Conservation (phyloP, 164 flowering plant genomes). For the Berberis vulgaris region DNA sequence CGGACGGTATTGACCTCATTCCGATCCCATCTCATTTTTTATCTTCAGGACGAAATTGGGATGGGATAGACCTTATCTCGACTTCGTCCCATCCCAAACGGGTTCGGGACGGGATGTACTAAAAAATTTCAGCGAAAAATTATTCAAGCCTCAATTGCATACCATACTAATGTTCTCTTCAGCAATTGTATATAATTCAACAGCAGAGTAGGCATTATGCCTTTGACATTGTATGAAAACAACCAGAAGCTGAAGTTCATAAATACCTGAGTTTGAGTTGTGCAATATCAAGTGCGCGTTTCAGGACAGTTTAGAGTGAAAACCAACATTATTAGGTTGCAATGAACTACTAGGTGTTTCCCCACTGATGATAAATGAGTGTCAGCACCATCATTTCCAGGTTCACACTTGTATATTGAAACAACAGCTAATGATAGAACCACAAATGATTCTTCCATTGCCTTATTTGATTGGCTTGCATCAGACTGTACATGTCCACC, state of each 20-base stretch:
- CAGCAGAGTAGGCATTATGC: not conserved
- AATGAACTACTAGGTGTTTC: conserved; percentile 36
- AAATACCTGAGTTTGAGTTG: conserved; percentile 72
- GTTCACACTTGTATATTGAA: conserved; percentile 68
- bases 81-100: too few species aligned
- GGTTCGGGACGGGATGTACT: too few species aligned
- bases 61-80: too few species aligned
- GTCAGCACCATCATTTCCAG: conserved; percentile 56
- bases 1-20: too few species aligned
- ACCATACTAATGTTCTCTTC: too few species aligned
- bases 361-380: conserved; percentile 35
- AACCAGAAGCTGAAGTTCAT: not conserved
- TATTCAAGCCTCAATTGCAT: too few species aligned
- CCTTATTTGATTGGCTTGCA: conserved; percentile 46
- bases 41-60: too few species aligned
- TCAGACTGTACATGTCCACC: conserved; percentile 42
- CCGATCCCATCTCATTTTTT: too few species aligned
- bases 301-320: conserved; percentile 74
- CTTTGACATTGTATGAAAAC: not conserved
- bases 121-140: too few species aligned
- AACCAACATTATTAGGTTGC: conserved; percentile 64
- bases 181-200: not conserved
- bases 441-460: conserved; percentile 96
- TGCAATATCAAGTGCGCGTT: conserved; percentile 94
- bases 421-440: conserved; percentile 82